phyloP scores from a whole-genome alignment of 495 filamentous ascomycete genomes.

The Neurospora sp. region DNA sequence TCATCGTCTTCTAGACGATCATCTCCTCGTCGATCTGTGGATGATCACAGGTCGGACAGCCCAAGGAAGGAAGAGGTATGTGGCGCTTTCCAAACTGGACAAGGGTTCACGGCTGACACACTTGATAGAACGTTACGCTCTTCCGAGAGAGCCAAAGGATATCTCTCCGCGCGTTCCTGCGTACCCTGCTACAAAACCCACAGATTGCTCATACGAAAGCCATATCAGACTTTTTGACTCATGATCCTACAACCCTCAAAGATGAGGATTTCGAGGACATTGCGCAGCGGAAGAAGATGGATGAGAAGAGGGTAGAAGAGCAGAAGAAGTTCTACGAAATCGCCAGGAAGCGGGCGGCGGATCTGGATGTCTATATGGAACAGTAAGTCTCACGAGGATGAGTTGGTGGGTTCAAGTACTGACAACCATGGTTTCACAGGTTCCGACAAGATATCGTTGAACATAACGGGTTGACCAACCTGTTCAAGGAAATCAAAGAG shows the following conservation, averaged over 20 bases:
- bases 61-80: conserved; percentile 13
- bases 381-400: conserved; percentile 46
- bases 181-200: conserved; percentile 71
- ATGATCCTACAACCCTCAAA: conserved; percentile 54
- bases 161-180: conserved; percentile 80
- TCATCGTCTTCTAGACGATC: conserved; percentile 19
- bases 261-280: conserved; percentile 82
- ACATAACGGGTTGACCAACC: conserved; percentile 75
- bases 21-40: conserved; percentile 31
- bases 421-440: conserved; percentile 13
- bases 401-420: background rate
- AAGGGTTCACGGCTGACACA: background rate
- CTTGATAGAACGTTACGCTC: conserved; percentile 42
- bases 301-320: conserved; percentile 80
- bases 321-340: conserved; percentile 93
- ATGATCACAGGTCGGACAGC: conserved; percentile 6
- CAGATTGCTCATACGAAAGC: conserved; percentile 72
- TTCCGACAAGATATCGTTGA: conserved; percentile 51
- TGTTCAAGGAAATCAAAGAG: conserved; percentile 83
- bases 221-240: conserved; percentile 71
- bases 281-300: conserved; percentile 64
- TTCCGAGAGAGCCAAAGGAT: conserved; percentile 88
- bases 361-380: conserved; percentile 97
- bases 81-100: background rate
- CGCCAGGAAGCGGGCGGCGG: conserved; percentile 76